phyloP scores from a whole-genome alignment of 169 alveolate genomes.

The Plasmodium malariae region DNA sequence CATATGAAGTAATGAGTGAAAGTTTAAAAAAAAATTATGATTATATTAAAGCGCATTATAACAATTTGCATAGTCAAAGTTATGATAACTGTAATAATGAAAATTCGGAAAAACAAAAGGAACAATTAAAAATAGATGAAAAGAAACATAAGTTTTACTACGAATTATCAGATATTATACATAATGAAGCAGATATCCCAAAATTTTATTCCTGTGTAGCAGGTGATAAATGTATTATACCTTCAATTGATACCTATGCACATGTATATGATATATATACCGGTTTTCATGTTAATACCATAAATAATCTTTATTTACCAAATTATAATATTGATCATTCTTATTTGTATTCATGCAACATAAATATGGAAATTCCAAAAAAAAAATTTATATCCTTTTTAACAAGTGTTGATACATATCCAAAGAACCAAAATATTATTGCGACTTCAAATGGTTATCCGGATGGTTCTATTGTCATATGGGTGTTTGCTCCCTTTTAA shows the following conservation, averaged over 20 bases:
- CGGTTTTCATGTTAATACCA: slow-evolving; percentile 74
- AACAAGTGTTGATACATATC: slow-evolving; percentile 77
- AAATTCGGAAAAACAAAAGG: not conserved
- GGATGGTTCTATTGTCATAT: slow-evolving; percentile 74
- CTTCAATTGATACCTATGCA: slow-evolving; percentile 74
- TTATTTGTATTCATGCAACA: not conserved
- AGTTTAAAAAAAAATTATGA: slow-evolving; percentile 59
- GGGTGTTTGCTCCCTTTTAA: slow-evolving; percentile 69
- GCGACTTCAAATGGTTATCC: slow-evolving; percentile 78
- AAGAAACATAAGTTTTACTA: slow-evolving; percentile 1
- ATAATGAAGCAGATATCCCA: slow-evolving; percentile 51
- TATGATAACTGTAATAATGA: slow-evolving; percentile 2
- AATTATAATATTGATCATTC: slow-evolving; percentile 44
- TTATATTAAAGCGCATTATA: slow-evolving; percentile 26
- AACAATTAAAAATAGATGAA: not conserved
- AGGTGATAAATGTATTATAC: slow-evolving; percentile 77
- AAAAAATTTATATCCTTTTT: slow-evolving; percentile 48
- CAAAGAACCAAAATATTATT: slow-evolving; percentile 73
- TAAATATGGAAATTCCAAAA: not conserved
- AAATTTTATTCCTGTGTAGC: slow-evolving; percentile 76
- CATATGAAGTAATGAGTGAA: slow-evolving; percentile 37
- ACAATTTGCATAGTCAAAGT: slow-evolving; percentile 6
- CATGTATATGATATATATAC: slow-evolving; percentile 77
- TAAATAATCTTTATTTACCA: slow-evolving; percentile 68
- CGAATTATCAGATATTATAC: slow-evolving; percentile 52